Base-by-base conservation (phyloP, 2,329 filamentous ascomycete genomes). In the Aspergillus nomiae region DNA sequence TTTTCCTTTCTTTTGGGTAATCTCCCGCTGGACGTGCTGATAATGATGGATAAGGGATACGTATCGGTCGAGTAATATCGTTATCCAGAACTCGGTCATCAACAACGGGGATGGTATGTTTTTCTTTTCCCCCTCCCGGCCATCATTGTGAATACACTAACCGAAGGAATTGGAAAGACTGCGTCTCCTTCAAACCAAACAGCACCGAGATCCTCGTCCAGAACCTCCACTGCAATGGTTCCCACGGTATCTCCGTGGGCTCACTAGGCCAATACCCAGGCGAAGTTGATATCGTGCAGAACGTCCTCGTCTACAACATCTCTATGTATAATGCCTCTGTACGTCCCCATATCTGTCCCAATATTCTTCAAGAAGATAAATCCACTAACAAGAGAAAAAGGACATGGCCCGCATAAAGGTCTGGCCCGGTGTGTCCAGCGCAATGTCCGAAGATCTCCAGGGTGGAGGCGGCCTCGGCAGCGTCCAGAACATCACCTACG, bases 141-240 rank as follows among this genome's bases (percentile, higher is more conserved):
- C 4, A 3, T 5, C 41, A 11, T 26, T n/a, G 48, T 14, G 14
- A 2, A n/a, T 1, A 43, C 56, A 55, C 50, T 61, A 36, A 58
- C n/a, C 12, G 26, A n/a, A 6, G 2, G 16, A 2, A 4, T 10
- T 26, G 12, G n/a, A 50, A 19, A 80, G 85, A 92, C 72, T 92
- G 90, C 64, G 87, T 92, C 14, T 88, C 88, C 0, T 91, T 92
- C 83, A 92, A 92, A 76, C 89, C 89, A 21, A 92, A 91, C 74
- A 88, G 84, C 69, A 91, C 88, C 50, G 84, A 90, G 66, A 85
- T 91, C 9, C 74, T 91, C 4, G 84, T 91, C 6, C 88, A 91
- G 72, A 87, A 88, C 65, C 77, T 92, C 4, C 77, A 81, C 63
- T 92, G 89, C 77, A 89, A 89, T 69, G 88, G 89, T 38, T 90